Base-by-base conservation (phyloP, 2,329 filamentous ascomycete species). In the Zarea fungicola region DNA sequence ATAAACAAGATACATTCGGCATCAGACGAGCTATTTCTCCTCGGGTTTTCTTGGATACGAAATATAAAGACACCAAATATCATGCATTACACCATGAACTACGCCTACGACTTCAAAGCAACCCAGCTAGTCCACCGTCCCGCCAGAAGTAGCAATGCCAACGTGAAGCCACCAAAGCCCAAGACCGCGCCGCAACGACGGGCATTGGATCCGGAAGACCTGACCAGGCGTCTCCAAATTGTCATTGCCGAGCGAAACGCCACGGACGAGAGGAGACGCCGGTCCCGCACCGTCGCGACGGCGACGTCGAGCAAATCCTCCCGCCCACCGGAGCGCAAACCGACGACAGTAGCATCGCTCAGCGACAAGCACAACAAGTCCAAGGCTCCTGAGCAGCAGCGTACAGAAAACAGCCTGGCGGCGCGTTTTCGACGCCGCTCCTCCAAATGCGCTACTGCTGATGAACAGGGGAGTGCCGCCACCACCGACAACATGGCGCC, bases 151-250 rank as follows among this genome's bases (percentile, higher is more conserved):
- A n/a, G 14, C 18, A n/a, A 7, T 6, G 19, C 36, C 31, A 23
- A 29, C 25, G 10, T 42, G 10, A 49, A 37, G 39, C 48, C 47
- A 28, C 49, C 43, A 1, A 56, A 53, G 18, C 49, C 52, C 21
- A 53, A 51, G 58, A 34, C 51, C 57, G 11, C 55, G 59, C 21
- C 56, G 7, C 45, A 45, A 5, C 19, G 36, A 10, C 55, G 62
- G 26, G 62, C 67, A 2, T 62, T 83, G 39, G 78, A 83, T 52
- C 68, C 80, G 0, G 70, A 76, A 23, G 79, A 84, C 48, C 63
- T 84, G 23, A 70, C 72, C 10, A 70, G 73, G 26, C 74, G 78
- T 16, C 68, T 84, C 21, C 67, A 69, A 42, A 54, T 70, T 10
- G 73, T 83, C 16, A 63, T 78, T 13, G 69, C 68, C 5, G 71